A percentile compares a stretch with the other conserved stretches of the same genome.
phyloP scores from a whole-genome alignment of 331 rosid species.

The Saraca asoca region DNA sequence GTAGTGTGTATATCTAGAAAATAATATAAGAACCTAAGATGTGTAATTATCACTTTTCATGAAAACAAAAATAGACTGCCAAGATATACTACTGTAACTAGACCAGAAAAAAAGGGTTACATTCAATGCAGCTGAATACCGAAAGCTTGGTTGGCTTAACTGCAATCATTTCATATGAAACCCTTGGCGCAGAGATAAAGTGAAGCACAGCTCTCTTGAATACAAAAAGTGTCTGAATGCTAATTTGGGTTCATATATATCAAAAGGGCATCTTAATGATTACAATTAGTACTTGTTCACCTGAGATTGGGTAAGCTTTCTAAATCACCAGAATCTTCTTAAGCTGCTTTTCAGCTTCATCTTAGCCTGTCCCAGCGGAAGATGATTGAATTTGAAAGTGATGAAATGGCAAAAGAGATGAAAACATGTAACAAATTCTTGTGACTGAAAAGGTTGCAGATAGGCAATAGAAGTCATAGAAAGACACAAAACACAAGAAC shows the following conservation, averaged over 20 bases:
- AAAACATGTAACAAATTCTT: slow-evolving; percentile 8
- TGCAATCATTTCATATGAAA: too few relatives aligned
- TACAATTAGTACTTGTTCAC: slow-evolving; percentile 22
- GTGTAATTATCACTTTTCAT: too few relatives aligned
- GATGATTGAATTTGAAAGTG: slow-evolving; percentile 21
- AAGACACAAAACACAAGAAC: slow-evolving; percentile 28
- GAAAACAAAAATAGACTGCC: too few relatives aligned
- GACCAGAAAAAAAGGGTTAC: too few relatives aligned
- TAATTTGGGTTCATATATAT: background rate
- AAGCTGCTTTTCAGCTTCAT: slow-evolving; percentile 31
- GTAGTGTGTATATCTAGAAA: too few relatives aligned
- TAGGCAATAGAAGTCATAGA: slow-evolving; percentile 22
- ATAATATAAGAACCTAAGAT: too few relatives aligned
- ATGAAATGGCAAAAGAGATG: background rate
- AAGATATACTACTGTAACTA: too few relatives aligned
- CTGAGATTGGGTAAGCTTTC: slow-evolving; percentile 17
- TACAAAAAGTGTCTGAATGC: background rate
- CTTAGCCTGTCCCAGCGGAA: slow-evolving; percentile 9
- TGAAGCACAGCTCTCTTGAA: background rate
- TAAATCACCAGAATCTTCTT: slow-evolving; percentile 16
- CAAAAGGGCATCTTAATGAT: slow-evolving; percentile 7
- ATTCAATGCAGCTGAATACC: too few relatives aligned
- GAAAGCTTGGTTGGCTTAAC: too few relatives aligned
- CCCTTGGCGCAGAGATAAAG: background rate
- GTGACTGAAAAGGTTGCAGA: slow-evolving; percentile 11